Base-by-base conservation (phyloP, 257 asterid species). In the Perilla frutescens region DNA sequence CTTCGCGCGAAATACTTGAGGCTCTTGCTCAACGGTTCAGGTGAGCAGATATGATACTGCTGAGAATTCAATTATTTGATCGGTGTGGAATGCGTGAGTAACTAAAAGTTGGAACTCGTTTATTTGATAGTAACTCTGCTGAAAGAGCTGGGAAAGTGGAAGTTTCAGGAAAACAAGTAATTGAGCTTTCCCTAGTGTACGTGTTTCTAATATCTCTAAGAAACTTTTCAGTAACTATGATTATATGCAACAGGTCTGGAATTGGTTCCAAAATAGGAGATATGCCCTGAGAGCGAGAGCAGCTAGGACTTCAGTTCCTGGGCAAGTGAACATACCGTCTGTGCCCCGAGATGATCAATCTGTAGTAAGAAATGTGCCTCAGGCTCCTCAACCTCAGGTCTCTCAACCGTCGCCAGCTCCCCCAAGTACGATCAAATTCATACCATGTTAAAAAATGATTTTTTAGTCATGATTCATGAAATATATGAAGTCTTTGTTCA, bases 11-110 rank as follows among this genome's bases (percentile, higher is more conserved):
- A 74, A 61, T 88, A 77, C 93, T 91, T 6, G 90, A 79, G n/a
- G 83, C 90, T 79, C 96, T 93, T 77, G 96, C 98, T 56, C 89
- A 84, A 58, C 90, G 90, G 80, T 93, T 93, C 75, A 91, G 97
- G 98, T 91, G 73, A 45, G 62, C 11, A 26, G 72, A 64, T 70
- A 9, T 1, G 4, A 12, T 34, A 44, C 44, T 47, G 13, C 51
- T 62, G 74, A 47, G 36, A 26, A 10, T 41, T 71, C 62, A 50
- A 26, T 62, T 41, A 32, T 15, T 76, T 32, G 54, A 40, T 74
- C 7, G 60, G 3, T 74, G 41, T 40, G 47, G 5, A 50, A 36
- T 37, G 62, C 58, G 13, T 40, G 31, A 60, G 71, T 43, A 64
- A 62, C 50, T 68, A 64, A 71, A 65, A 61, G 13, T 62, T 58